Evolutionary conservation across 768 basidiomycete species (phyloP).

Genomic region (Amyloporia xantha): DNA sequence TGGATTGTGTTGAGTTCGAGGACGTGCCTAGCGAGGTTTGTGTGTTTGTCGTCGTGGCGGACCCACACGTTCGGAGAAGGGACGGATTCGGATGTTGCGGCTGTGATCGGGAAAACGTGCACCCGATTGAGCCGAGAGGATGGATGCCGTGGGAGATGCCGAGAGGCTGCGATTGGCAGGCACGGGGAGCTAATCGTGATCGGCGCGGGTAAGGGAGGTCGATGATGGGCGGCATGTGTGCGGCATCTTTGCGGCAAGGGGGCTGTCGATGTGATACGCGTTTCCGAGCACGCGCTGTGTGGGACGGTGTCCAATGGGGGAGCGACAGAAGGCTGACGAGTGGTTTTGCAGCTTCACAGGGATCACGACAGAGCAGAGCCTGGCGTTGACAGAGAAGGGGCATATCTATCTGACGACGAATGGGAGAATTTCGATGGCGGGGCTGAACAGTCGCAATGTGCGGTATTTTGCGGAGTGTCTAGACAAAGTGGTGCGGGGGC

Average conservation of each 20-base stretch:
- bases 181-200: not conserved
- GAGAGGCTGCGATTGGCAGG: not conserved
- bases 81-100: no score
- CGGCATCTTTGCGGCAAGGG: not conserved
- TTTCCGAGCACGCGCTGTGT: not conserved
- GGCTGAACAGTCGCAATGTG: slow-evolving; percentile 77
- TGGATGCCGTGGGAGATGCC: not conserved
- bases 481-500: slow-evolving; percentile 57
- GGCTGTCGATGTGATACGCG: not conserved
- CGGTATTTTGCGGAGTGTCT: slow-evolving; percentile 63
- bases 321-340: slow-evolving; percentile 10
- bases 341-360: slow-evolving; percentile 67
- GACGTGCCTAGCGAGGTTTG: not conserved
- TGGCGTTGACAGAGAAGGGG: slow-evolving; percentile 58
- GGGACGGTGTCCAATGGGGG: not conserved
- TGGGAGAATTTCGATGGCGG: slow-evolving; percentile 94
- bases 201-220: not conserved
- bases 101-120: not conserved
- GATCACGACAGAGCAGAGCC: slow-evolving; percentile 57
- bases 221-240: not conserved
- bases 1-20: not conserved
- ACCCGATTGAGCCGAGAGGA: not conserved
- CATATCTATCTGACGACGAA: slow-evolving; percentile 85
- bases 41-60: not conserved
- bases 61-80: not conserved